Base-by-base conservation (phyloP, 2,329 filamentous ascomycete species). In the Hypoxylon sp. region DNA sequence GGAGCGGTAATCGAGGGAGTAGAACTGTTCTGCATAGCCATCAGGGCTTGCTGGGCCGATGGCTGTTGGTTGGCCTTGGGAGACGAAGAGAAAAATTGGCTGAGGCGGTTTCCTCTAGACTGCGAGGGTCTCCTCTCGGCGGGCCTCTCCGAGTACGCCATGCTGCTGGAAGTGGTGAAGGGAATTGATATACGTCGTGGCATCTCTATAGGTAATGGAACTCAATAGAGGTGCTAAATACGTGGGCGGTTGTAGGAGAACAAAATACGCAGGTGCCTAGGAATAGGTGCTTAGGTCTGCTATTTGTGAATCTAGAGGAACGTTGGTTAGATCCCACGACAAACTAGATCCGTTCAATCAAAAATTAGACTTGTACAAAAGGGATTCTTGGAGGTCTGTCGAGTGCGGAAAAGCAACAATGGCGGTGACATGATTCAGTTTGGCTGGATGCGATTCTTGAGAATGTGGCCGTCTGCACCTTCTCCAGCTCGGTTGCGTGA, bases 31-130 rank as follows among this genome's bases (percentile, higher is more conserved):
- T 91, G 87, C 75, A 89, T 87, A 65, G 87, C 84, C 75, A 91
- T 84, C 49, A 93, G 85, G 64, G 89, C 85, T 73, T 91, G 88
- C 74, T 92, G 86, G 53, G 89, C 85, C 62, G 87, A 84, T 53
- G 84, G 82, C 72, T 89, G 85, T 67, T 89, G 84, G 79, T 91
- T 93, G 70, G 86, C 83, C 82, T 93, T 95, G 70, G 91, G 90
- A 52, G 91, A 91, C 54, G 89, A 88, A 63, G 91, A 92, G 80
- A 97, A 97, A 80, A 97, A 88, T 76, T 93, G 90, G 71, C 89
- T 88, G 72, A 97, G 87, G 76, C 92, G 91, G 79, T 89, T 93
- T 77, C 87, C 86, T 80, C 92, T 93, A 73, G 86, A 87, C 70
- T 84, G 83, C 44, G 88, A 89, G 57, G 84, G 81, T 77, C 86